phyloP scores from a whole-genome alignment of 2,329 filamentous ascomycete species.

The Eutypa lata region DNA sequence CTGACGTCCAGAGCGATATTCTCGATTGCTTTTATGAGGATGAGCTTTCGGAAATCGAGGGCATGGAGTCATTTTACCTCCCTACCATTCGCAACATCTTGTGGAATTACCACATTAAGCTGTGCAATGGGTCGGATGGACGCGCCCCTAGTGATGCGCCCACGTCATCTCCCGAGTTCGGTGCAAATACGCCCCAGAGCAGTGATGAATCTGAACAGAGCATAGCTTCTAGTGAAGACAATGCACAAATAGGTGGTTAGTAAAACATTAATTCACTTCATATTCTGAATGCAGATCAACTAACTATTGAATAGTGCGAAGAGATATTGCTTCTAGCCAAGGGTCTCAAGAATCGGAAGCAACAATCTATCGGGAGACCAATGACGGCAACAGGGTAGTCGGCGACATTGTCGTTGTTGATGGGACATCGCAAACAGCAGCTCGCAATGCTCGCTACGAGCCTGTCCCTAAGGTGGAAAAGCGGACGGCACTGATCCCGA shows the following conservation, averaged over 20 bases:
- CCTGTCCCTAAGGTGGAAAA: background rate
- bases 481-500: no score
- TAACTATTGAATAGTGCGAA: background rate
- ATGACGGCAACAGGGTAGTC: slow-evolving; percentile 4
- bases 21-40: slow-evolving; percentile 10
- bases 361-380: background rate
- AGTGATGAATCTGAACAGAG: no score
- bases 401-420: slow-evolving; percentile 19
- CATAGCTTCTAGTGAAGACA: no score
- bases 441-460: background rate
- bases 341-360: background rate
- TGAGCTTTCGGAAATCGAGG: slow-evolving; percentile 11
- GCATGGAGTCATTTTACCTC: slow-evolving; percentile 12
- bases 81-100: slow-evolving; percentile 13
- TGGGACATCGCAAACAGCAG: slow-evolving; percentile 4
- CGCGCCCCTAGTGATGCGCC: no score
- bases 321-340: background rate
- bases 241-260: no score
- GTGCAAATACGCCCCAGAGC: no score
- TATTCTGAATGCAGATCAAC: background rate
- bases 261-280: no score
- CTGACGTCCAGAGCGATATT: slow-evolving; percentile 8
- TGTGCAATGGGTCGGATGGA: no score
- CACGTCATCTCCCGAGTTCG: no score
- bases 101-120: slow-evolving; percentile 3